Evolutionary conservation across 352 stramenopile species (phyloP).

Genomic region (Globisporangium yorkense): DNA sequence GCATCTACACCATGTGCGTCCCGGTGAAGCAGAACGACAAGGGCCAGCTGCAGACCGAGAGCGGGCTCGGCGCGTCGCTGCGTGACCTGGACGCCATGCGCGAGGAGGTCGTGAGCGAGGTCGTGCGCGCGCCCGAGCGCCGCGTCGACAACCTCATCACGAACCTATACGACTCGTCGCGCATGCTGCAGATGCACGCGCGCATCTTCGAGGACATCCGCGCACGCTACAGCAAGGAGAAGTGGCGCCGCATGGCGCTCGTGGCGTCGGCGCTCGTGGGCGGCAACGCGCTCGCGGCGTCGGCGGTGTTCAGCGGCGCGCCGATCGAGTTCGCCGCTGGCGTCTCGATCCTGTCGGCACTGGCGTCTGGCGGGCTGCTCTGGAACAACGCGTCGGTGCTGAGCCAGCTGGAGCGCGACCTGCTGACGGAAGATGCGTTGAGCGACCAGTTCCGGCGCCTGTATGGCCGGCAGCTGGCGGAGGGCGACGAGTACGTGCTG

Average conservation of each 20-base stretch:
- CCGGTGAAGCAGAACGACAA: slow-evolving; percentile 71
- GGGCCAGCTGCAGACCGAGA: slow-evolving; percentile 40
- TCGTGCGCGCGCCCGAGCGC: slow-evolving; percentile 95
- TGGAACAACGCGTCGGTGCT: slow-evolving; percentile 89
- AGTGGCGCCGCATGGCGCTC: slow-evolving; percentile 71
- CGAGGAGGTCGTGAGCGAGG: slow-evolving; percentile 96
- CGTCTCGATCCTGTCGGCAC: slow-evolving; percentile 68
- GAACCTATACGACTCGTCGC: slow-evolving; percentile 91
- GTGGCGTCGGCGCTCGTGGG: slow-evolving; percentile 56
- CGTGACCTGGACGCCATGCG: slow-evolving; percentile 94
- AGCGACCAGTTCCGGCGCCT: slow-evolving; percentile 90
- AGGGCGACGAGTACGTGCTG: slow-evolving; percentile 96
- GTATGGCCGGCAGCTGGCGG: slow-evolving; percentile 93
- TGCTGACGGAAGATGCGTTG: slow-evolving; percentile 86
- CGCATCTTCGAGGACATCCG: slow-evolving; percentile 81
- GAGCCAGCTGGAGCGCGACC: slow-evolving; percentile 78
- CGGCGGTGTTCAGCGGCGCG: slow-evolving; percentile 71
- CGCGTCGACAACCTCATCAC: slow-evolving; percentile 99
- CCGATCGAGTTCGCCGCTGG: slow-evolving; percentile 80
- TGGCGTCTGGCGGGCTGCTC: slow-evolving; percentile 80
- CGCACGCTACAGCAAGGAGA: slow-evolving; percentile 68
- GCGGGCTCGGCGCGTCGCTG: slow-evolving; percentile 71
- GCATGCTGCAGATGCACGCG: slow-evolving; percentile 95
- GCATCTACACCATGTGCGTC: slow-evolving; percentile 99
- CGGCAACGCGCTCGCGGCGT: slow-evolving; percentile 67